Base-by-base conservation (phyloP, 148 eudicot species). In the Persicaria maculosa region DNA sequence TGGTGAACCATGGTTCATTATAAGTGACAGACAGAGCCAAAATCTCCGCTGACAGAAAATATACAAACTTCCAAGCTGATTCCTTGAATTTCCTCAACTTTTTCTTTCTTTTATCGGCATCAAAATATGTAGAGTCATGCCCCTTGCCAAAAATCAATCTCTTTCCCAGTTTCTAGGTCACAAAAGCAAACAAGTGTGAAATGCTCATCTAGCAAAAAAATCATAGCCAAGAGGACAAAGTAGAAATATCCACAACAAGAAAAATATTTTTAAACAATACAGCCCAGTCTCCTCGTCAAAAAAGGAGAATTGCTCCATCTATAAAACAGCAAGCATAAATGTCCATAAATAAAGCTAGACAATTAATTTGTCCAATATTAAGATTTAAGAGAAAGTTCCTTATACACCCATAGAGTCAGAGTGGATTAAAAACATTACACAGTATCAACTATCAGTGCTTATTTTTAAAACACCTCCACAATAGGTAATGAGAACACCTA, bases 61-160 rank as follows among this genome's bases (percentile, higher is more conserved):
- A 93, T 44, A 93, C 70, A 76, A 87, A 91, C 82, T 93, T 93
- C 98, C 98, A 93, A 25, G 98, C 96, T 16, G 98, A 93, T 78
- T 93, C 98, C 83, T 93, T 93, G 82, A 93, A 93, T 83, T 93
- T 93, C 68, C 84, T 74, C 19, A 93, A 78, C 85, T 79, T 93
- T 84, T 84, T 89, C 72, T 74, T 86, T 61, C 84, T 84, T 4
- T 80, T 89, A 72, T 80, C 81, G 0, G 77, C 64, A 71, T 87
- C 91, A 50, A 76, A 68, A 46, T 87, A 86, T 46, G 81, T 81
- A 16, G 57, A 47, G 73, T 82, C 76, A 68, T 75, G 71, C 73
- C 81, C 85, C 77, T 82, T 91, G 19, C 86, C 92, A 80, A 91
- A 93, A 70, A 93, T 90, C 78, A 89, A 74, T 31, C 85, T 81